Percentiles rank a stretch among this genome's conserved stretches.
These are phyloP conservation scores for Arxiozyma slooffiae DNA, from an alignment of 1,139 yeast species.

Conservation along the genomic window DNA sequence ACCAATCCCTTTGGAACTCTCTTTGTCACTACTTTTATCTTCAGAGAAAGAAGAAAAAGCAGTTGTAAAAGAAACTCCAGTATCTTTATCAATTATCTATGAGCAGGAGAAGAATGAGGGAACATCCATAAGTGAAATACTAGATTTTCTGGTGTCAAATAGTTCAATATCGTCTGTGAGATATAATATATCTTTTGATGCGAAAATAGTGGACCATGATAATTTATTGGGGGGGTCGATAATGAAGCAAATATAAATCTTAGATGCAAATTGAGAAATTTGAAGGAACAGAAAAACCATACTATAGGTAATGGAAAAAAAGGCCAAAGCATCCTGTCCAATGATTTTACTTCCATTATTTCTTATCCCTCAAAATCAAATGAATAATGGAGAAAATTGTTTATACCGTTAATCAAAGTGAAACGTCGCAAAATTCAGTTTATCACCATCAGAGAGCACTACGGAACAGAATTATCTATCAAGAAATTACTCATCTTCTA, in stretches of 20 bases:
- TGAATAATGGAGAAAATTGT: too few relatives aligned
- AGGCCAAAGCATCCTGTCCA: neutral
- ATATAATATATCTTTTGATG: slow-evolving; percentile 24
- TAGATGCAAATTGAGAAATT: slow-evolving; percentile 25
- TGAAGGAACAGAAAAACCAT: slow-evolving; percentile 9
- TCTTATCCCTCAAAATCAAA: neutral
- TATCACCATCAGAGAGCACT: neutral
- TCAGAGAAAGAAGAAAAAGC: slow-evolving; percentile 24
- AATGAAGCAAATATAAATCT: slow-evolving; percentile 27
- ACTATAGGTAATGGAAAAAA: neutral
- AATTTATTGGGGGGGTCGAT: slow-evolving; percentile 28
- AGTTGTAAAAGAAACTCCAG: neutral
- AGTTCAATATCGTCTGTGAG: slow-evolving; percentile 25
- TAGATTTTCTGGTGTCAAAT: slow-evolving; percentile 9
- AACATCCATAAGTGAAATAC: neutral
- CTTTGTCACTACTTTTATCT: slow-evolving; percentile 32
- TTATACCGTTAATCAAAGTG: neutral
- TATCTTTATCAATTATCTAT: neutral
- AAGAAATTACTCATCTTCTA: neutral
- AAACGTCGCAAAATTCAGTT: neutral
- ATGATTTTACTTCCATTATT: neutral
- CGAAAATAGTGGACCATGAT: slow-evolving; percentile 16
- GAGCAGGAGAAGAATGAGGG: neutral
- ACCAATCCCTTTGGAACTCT: slow-evolving; percentile 32
- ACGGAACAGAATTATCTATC: too few relatives aligned